Evolutionary conservation across 129 eudicot species (phyloP).

Genomic region (Heracleum sosnowskyi): DNA sequence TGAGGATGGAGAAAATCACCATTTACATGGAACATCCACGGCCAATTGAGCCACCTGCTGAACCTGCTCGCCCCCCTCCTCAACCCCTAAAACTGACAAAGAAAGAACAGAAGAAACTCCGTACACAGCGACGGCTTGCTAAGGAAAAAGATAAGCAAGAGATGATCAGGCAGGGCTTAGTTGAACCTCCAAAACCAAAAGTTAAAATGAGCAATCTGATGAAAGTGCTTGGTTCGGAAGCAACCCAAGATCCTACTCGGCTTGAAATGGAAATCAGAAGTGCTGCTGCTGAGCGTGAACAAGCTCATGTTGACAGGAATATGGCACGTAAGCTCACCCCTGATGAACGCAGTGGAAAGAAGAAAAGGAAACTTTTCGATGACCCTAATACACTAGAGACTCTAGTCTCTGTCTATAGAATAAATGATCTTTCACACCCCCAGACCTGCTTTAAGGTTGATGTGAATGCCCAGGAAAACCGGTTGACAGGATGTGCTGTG

Average conservation of each 20-base stretch:
- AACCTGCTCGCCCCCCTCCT: conserved; percentile 95
- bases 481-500: conserved; percentile 83
- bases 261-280: conserved; percentile 87
- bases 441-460: conserved; percentile 80
- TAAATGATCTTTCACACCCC: conserved; percentile 80
- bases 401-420: conserved; percentile 74
- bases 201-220: conserved; percentile 98
- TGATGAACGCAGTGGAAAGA: conserved; percentile 83
- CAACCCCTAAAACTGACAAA: conserved; percentile 91
- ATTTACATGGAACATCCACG: conserved; percentile 90
- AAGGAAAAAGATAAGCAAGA: conserved; percentile 84
- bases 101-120: conserved; percentile 88
- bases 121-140: conserved; percentile 83
- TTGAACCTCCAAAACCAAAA: conserved; percentile 93
- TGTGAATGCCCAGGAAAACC: conserved; percentile 88
- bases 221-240: conserved; percentile 96
- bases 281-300: conserved; percentile 97
- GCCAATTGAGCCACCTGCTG: conserved; percentile 92
- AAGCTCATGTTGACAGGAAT: conserved; percentile 89
- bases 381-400: conserved; percentile 66
- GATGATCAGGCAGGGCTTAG: conserved; percentile 84
- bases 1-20: conserved; percentile 77
- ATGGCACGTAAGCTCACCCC: conserved; percentile 95
- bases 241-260: conserved; percentile 89
- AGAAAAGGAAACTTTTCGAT: conserved; percentile 83